Evolutionary conservation across 108 stramenopile species (phyloP).

Genomic region (Cyclotella sp.): DNA sequence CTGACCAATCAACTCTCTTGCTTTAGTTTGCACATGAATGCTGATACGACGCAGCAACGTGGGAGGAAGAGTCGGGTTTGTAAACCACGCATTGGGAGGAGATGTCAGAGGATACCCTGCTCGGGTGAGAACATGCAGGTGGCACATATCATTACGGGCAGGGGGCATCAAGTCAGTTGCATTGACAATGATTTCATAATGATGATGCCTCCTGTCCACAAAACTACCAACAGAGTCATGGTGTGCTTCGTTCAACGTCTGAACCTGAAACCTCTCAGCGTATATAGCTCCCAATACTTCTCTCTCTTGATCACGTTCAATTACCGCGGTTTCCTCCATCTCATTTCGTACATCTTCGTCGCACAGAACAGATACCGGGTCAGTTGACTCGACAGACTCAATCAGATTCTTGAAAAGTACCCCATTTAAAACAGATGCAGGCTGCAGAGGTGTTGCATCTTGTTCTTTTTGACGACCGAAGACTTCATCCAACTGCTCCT

Average conservation of each 20-base stretch:
- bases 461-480: neutral
- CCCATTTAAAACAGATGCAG: conserved; percentile 11
- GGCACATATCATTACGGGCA: conserved; percentile 61
- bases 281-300: conserved; percentile 77
- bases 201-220: conserved; percentile 17
- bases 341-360: conserved; percentile 25
- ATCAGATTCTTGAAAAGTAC: conserved; percentile 20
- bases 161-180: conserved; percentile 36
- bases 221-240: neutral
- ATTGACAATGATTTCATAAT: conserved; percentile 49
- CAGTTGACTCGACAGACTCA: conserved; percentile 8
- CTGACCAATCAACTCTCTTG: conserved; percentile 51
- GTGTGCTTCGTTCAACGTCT: neutral
- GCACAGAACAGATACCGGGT: neutral
- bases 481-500: conserved; percentile 19
- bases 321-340: conserved; percentile 50
- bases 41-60: conserved; percentile 65
- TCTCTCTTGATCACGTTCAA: conserved; percentile 68
- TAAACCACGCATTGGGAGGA: conserved; percentile 60
- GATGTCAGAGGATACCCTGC: conserved; percentile 58
- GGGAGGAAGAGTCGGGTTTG: conserved; percentile 67
- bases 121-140: conserved; percentile 63
- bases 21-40: conserved; percentile 35
- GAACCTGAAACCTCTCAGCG: conserved; percentile 55
- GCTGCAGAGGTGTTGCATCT: conserved; percentile 5